These are phyloP conservation scores for Kregervanrija delftensis DNA, from an alignment of 805 yeast genomes.

Conservation along the genomic window DNA sequence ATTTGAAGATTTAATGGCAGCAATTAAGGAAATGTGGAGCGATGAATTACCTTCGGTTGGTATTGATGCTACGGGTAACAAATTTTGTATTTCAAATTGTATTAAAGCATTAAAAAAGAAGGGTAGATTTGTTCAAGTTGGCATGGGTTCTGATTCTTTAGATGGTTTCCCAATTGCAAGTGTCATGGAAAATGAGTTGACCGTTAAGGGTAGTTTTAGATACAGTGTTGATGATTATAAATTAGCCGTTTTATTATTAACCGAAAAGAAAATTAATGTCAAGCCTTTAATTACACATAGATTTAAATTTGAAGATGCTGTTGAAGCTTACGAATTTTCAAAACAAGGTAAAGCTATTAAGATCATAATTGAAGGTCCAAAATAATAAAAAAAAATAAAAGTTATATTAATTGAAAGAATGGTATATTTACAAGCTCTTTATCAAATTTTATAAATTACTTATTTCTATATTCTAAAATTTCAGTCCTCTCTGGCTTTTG, in stretches of 20 bases:
- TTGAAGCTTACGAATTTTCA: conserved; percentile 65
- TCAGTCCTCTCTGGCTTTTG: conserved; percentile 1
- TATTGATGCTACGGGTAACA: conserved; percentile 86
- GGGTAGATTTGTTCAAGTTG: conserved; percentile 78
- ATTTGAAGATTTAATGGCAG: conserved; percentile 32
- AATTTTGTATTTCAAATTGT: conserved; percentile 64
- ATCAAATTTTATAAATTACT: neutral
- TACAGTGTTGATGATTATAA: conserved; percentile 73
- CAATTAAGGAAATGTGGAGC: conserved; percentile 31
- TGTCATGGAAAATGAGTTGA: conserved; percentile 60
- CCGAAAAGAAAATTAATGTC: conserved; percentile 41
- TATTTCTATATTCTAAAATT: neutral
- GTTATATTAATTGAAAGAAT: neutral
- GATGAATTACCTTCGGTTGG: conserved; percentile 42
- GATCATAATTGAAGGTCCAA: conserved; percentile 78
- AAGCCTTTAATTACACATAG: conserved; percentile 68
- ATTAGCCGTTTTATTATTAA: conserved; percentile 59
- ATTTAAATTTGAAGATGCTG: conserved; percentile 64
- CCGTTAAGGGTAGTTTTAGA: conserved; percentile 71
- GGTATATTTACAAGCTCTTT: neutral
- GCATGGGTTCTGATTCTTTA: conserved; percentile 68
- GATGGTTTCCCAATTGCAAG: conserved; percentile 67
- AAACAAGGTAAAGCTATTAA: conserved; percentile 66
- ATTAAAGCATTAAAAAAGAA: conserved; percentile 55
- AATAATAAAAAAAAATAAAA: conserved; percentile 16